Base-by-base conservation (phyloP, 495 filamentous ascomycete species). In the Aspergillus bridgeri region DNA sequence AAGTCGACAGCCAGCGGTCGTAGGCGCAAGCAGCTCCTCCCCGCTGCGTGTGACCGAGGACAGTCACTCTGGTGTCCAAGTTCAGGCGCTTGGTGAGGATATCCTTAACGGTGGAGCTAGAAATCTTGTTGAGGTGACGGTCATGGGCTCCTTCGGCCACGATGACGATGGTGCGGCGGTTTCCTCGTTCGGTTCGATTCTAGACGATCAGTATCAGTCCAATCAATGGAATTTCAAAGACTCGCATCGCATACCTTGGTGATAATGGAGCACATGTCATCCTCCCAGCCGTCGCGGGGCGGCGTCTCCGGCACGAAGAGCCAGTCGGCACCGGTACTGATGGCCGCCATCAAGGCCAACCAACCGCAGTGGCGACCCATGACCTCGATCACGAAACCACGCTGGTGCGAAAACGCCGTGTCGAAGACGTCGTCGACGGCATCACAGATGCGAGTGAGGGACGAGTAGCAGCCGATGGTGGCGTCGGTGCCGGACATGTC, bases 321-420 rank as follows among this genome's bases (percentile, higher is more conserved):
- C 75, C 95, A 99, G 73, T 99, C 95, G 5, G 95, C 93, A 24
- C 94, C 95, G 3, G 91, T 96, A 57, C 90, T 92, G 51, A 98
- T 91, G 57, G 92, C 94, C 13, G 95, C 89, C 92, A 97, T 97
- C 47, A 99, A 78, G 45, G 94, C 95, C 51, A 99, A 78, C 95
- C 95, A 99, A 43, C 95, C 95, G 66, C 95, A 99, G 74, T 98
- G 93, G 55, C 95, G 84, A n/a, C 95, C 95, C 95, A 99, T 99
- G 48, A 98, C 95, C 70, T 98, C 95, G 63, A 99, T 88, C 25
- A 99, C 93, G 71, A 99, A 99, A 42, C 95, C 95, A 62, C 95
- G 80, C 55, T 96, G 96, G 74, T 98, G 95, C n/a, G 91, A 96
- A 42, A 86, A 90, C 6, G 95, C 95, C 2, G 95, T 99, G 29